These are phyloP conservation scores for Pseudogymnoascus sp. DNA, from an alignment of 2,329 filamentous ascomycete genomes.

Conservation along the genomic window DNA sequence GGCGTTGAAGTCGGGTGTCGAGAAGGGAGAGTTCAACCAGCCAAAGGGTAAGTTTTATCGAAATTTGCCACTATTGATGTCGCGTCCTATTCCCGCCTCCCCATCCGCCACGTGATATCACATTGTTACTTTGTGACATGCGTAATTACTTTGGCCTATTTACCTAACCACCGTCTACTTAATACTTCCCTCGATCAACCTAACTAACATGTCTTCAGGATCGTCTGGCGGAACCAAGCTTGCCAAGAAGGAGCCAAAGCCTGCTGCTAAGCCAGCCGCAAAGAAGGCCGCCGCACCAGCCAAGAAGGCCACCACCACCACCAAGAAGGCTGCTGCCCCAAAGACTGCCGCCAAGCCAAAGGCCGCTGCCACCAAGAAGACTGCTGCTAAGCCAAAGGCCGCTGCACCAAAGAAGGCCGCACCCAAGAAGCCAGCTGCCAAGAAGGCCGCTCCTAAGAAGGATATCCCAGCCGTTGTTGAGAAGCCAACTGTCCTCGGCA, in stretches of 20 bases:
- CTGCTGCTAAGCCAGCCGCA: slow-evolving; percentile 27
- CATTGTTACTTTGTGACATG: neutral
- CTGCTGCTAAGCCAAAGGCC: slow-evolving; percentile 39
- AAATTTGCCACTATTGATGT: neutral
- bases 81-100: neutral
- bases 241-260: slow-evolving; percentile 54
- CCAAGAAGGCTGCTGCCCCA: slow-evolving; percentile 27
- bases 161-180: neutral
- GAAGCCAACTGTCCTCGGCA: slow-evolving; percentile 55
- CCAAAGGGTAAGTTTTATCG: slow-evolving; percentile 58
- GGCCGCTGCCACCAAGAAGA: slow-evolving; percentile 33
- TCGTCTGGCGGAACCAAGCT: slow-evolving; percentile 67
- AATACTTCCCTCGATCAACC: neutral
- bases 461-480: slow-evolving; percentile 60
- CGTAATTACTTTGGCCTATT: neutral
- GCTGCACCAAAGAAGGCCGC: slow-evolving; percentile 31
- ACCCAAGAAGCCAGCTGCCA: slow-evolving; percentile 33
- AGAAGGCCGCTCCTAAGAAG: slow-evolving; percentile 30
- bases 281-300: slow-evolving; percentile 18
- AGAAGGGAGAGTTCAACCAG: slow-evolving; percentile 61
- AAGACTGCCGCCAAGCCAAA: slow-evolving; percentile 33
- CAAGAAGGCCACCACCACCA: slow-evolving; percentile 28
- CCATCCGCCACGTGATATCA: neutral
- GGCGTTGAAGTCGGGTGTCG: slow-evolving; percentile 59
- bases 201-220: slow-evolving; percentile 40